A percentile compares a stretch with the other conserved stretches of the same genome.
These are phyloP conservation scores for Leptographium wingfieldii DNA, from an alignment of 2,329 filamentous ascomycete genomes.

Conservation along the genomic window DNA sequence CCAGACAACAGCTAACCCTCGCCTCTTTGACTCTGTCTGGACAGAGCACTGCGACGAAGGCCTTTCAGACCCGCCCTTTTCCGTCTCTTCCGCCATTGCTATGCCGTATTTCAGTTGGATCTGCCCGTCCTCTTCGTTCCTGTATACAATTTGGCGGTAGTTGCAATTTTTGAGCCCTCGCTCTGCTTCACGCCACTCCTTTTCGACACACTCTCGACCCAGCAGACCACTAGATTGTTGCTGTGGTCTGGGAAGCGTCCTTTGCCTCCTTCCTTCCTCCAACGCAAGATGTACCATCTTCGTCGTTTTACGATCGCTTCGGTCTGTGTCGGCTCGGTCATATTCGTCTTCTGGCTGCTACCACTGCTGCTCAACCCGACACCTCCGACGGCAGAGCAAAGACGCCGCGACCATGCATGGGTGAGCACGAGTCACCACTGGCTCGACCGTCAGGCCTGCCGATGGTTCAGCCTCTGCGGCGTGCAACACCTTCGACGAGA, in stretches of 20 bases:
- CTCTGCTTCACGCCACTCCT: not conserved
- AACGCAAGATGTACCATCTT: constrained; percentile 31
- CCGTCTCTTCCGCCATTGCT: not conserved
- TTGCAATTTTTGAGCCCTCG: not conserved
- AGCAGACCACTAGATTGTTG: not conserved
- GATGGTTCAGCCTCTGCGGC: constrained; percentile 69
- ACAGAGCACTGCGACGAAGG: not conserved
- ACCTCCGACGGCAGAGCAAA: constrained; percentile 47
- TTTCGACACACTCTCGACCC: not conserved
- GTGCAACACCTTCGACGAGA: constrained; percentile 57
- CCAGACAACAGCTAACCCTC: not conserved
- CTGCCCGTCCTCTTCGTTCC: no score
- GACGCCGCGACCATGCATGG: constrained; percentile 52
- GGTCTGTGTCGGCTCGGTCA: constrained; percentile 20
- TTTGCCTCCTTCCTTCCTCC: not conserved
- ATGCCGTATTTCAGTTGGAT: not conserved
- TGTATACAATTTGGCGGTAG: not conserved
- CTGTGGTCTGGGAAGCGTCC: not conserved
- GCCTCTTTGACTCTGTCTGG: not conserved
- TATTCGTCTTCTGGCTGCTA: constrained; percentile 37
- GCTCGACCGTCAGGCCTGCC: constrained; percentile 63
- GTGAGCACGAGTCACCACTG: constrained; percentile 60
- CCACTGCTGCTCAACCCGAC: constrained; percentile 48
- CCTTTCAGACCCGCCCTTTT: not conserved
- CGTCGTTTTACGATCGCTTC: constrained; percentile 29